These are phyloP conservation scores for Magnolia sinica DNA, from an alignment of 164 flowering plant genomes.

Conservation along the genomic window DNA sequence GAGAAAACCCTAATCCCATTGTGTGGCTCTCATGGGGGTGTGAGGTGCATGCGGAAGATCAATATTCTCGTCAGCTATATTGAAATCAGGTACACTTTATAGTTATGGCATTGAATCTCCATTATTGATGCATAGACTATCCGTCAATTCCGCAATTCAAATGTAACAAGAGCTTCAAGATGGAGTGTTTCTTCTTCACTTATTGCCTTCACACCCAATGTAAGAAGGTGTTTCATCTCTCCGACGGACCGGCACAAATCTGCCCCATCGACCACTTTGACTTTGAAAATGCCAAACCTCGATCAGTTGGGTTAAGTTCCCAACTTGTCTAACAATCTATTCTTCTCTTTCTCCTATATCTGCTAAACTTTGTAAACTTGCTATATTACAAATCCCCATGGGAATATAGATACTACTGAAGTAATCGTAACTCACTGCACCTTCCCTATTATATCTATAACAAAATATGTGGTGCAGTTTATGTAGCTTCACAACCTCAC, in stretches of 20 bases:
- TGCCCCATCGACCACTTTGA: constrained; percentile 19
- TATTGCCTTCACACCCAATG: constrained; percentile 1
- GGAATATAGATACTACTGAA: constrained; percentile 10
- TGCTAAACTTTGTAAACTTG: constrained; percentile 28
- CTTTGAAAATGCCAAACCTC: constrained; percentile 28
- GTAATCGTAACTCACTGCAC: constrained; percentile 7
- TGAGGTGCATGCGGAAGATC: too few relatives aligned
- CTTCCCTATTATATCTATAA: not conserved
- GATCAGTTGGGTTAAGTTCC: constrained; percentile 30
- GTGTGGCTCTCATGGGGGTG: too few relatives aligned
- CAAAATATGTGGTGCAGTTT: not conserved
- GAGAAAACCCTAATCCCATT: too few relatives aligned
- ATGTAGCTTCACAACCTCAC: not conserved
- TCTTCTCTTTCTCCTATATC: constrained; percentile 26
- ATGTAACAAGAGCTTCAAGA: too few relatives aligned
- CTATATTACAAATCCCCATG: constrained; percentile 22
- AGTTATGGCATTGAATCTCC: too few relatives aligned
- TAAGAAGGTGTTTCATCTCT: constrained; percentile 18
- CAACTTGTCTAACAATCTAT: constrained; percentile 19
- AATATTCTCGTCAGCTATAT: too few relatives aligned
- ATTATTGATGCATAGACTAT: too few relatives aligned
- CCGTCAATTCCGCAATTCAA: too few relatives aligned
- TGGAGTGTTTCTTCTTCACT: not conserved
- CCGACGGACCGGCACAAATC: constrained; percentile 29
- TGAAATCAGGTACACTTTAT: too few relatives aligned